Base-by-base conservation (phyloP, 768 basidiomycete genomes). In the Russula brevipes region DNA sequence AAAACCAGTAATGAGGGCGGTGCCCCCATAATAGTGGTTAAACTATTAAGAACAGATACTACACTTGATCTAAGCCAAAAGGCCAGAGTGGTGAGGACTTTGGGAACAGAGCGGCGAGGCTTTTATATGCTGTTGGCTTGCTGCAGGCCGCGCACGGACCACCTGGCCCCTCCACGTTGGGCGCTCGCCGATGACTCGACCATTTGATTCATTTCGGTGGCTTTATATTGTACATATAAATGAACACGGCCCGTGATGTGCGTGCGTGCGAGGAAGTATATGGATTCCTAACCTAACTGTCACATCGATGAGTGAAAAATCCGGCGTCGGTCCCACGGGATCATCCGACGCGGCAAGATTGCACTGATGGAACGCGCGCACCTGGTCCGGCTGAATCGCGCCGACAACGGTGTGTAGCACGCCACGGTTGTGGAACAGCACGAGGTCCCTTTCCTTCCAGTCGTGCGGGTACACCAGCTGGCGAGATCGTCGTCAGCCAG, bases 11-110 rank as follows among this genome's bases (percentile, higher is more conserved):
- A 72, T 71, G 71, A 57, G 62, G 69, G 71, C 71, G 66, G 71
- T 72, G 71, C 71, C 71, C 64, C 64, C 71, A 72, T 72, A 72
- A 72, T 72, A 72, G 71, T 72, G 71, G 71, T 85, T 84, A 84
- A 84, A 84, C 83, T 84, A 84, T 85, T 85, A 88, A 90, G 87
- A 89, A 90, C 89, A 91, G 88, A 90, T 91, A 91, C 89, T 90
- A 91, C 89, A 91, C 89, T 90, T 90, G 88, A 90, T 91, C 89
- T 89, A 90, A 91, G 89, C 89, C 88, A 90, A 89, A 88, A 89
- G 88, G 87, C 87, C 87, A 88, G 87, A 89, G 87, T 88, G 87
- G 87, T 87, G 79, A 85, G 68, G 77, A 66, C 30, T 60, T 24
- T 17, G 31, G 33, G 0, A 0, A 19, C 12, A n/a, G n/a, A n/a